Evolutionary conservation across 257 asterid genomes (phyloP), one percentile per base, ranked within the genome.

Genomic region (Gentiana straminea): DNA sequence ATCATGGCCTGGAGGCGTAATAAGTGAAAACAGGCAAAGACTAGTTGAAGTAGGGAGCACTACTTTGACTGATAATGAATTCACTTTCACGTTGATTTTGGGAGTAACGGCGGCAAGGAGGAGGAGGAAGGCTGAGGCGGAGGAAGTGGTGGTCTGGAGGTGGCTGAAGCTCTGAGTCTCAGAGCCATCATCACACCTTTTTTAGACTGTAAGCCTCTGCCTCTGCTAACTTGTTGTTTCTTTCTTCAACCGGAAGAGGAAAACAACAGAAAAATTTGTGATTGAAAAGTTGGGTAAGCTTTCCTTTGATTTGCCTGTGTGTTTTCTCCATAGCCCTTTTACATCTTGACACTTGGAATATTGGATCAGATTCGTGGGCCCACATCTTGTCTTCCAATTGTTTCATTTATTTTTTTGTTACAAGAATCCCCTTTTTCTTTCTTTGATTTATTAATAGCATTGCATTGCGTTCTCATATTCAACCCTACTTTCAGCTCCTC

Each of bases 141-240:
- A 41, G 76, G 66, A 67, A 76, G 67, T 51, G 78, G 81, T 57
- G 83, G 75, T 57, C 70, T 71, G 44, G 77, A 83, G 70, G 92
- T 66, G 82, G 90, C 87, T 68, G 96, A 68, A 81, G 95, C 87
- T 79, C 84, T 69, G 35, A 91, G 76, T 64, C 94, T 95, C 95
- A 87, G 84, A 75, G 55, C 65, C 60, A 49, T 60, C 46, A 41
- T 41, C 24, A 24, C 24, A 24, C 24, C 24, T 24, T 24, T 24
- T 24, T 24, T 24, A 24, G 24, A 24, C 24, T 24, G 24, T 24
- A 24, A 24, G 46, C 46, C 9, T 41, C 68, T 48, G 71, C 65
- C 58, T 66, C 72, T 63, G 35, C 68, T 76, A 73, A 66, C 71
- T 57, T 64, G 64, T 57, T 64, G 64, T 43, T 13, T 9, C 13